Evolutionary conservation across 2,329 filamentous ascomycete species (phyloP).

Genomic region (Ophiostoma angusticollis): DNA sequence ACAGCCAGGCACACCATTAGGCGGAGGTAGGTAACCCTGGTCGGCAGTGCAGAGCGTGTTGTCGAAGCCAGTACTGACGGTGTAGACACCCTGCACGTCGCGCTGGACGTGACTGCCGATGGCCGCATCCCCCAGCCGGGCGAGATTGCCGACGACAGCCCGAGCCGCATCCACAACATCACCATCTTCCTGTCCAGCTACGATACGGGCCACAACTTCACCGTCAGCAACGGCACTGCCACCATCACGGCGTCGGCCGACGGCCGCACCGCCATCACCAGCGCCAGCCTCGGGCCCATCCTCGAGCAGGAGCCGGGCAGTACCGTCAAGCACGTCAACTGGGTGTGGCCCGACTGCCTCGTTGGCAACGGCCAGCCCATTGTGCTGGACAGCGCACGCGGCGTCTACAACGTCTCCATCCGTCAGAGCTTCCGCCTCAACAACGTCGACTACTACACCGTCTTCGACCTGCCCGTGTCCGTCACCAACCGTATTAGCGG

Average conservation of each 20-base stretch:
- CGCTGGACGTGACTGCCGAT: constrained; percentile 53
- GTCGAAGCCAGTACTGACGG: background rate
- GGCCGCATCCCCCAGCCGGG: constrained; percentile 49
- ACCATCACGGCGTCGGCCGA: constrained; percentile 48
- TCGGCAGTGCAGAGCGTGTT: no score
- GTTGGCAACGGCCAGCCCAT: constrained; percentile 43
- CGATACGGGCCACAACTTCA: constrained; percentile 51
- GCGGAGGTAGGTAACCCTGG: constrained; percentile 37
- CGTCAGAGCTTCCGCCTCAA: constrained; percentile 58
- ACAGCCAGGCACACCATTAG: constrained; percentile 50
- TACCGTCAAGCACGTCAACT: constrained; percentile 62
- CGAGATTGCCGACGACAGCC: constrained; percentile 33
- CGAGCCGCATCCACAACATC: constrained; percentile 49
- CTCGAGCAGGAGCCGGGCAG: constrained; percentile 50
- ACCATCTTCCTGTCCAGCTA: constrained; percentile 56
- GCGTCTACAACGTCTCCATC: constrained; percentile 58
- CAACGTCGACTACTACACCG: constrained; percentile 49
- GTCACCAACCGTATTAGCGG: constrained; percentile 51
- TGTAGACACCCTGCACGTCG: constrained; percentile 45
- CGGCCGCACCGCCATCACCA: no score
- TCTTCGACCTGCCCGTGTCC: constrained; percentile 57
- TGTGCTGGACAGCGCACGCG: constrained; percentile 36
- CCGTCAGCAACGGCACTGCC: constrained; percentile 51
- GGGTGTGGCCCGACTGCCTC: constrained; percentile 58
- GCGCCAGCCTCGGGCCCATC: constrained; percentile 47